Base-by-base conservation (phyloP, 495 filamentous ascomycete genomes). In the Trichoderma virens region DNA sequence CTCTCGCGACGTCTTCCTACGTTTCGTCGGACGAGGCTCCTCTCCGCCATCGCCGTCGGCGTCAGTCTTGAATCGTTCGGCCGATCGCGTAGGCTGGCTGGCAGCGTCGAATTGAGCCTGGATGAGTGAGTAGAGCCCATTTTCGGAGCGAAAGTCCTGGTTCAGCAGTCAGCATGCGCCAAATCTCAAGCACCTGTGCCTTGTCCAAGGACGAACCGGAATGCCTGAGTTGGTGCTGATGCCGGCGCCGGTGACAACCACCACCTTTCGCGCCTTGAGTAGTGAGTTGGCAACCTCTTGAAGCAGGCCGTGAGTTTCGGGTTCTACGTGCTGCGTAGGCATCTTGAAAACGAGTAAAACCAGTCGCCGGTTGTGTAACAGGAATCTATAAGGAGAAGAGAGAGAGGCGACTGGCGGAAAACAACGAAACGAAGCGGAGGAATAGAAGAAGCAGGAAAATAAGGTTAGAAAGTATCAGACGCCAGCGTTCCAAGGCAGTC, bases 161-260 rank as follows among this genome's bases (percentile, higher is more conserved):
- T 8, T 54, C 23, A 56, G 51, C 51, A 56, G 51, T 56, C 51
- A 56, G 51, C 25, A 56, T 56, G 3, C 51, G 51, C 51, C 51
- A 56, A 16, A 30, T 27, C 6, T 30, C 11, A 56, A 56, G 51
- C 51, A 56, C 51, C 23, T 30, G 11, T 45, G 28, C 6, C 23
- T 59, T 25, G 32, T 66, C 11, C 38, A 54, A 62, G 30, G 64
- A 74, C 84, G 68, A 75, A 89, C 86, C 18, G 87, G 87, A 65
- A 90, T 89, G 41, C 87, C 87, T 64, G 84, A 88, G 70, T 88
- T 90, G 54, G 87, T 90, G 67, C 85, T 88, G 62, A 90, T 90
- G 30, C 87, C 87, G 59, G 87, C 87, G 35, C 87, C 87, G 0
- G 87, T 89, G 27, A 90, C 76, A 9, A 90, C 82, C 32, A 90